These are phyloP conservation scores for Zygosaccharomyces kombuchaensis DNA, from an alignment of 805 yeast species.

Conservation along the genomic window DNA sequence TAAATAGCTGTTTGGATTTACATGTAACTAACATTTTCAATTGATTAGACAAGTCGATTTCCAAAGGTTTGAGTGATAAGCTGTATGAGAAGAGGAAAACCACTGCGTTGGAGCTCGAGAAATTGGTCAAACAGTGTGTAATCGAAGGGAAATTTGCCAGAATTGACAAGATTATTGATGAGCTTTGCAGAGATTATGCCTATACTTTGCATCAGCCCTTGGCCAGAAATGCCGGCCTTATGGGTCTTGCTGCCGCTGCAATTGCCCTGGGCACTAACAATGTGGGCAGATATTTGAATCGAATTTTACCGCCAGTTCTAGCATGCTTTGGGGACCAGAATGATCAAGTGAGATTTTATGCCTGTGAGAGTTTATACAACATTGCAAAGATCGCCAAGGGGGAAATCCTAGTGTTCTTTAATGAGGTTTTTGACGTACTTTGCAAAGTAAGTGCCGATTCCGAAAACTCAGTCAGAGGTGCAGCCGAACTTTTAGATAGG, in stretches of 20 bases:
- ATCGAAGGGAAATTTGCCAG: slow-evolving; percentile 28
- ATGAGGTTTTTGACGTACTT: slow-evolving; percentile 89
- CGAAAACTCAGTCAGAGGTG: slow-evolving; percentile 88
- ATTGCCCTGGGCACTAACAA: slow-evolving; percentile 85
- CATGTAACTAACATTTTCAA: slow-evolving; percentile 2
- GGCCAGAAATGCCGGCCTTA: slow-evolving; percentile 92
- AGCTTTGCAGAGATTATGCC: slow-evolving; percentile 70
- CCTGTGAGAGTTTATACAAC: slow-evolving; percentile 92
- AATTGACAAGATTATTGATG: slow-evolving; percentile 57
- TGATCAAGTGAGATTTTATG: slow-evolving; percentile 93
- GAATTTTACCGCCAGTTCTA: slow-evolving; percentile 85
- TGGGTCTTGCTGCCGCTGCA: slow-evolving; percentile 93
- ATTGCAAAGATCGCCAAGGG: slow-evolving; percentile 97
- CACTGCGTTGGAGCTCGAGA: slow-evolving; percentile 76
- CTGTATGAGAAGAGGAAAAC: slow-evolving; percentile 73
- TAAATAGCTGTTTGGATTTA: neutral
- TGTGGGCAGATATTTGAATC: slow-evolving; percentile 76
- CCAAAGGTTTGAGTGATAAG: slow-evolving; percentile 66
- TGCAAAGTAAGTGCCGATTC: slow-evolving; percentile 87
- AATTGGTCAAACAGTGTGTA: slow-evolving; percentile 61
- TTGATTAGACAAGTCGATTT: slow-evolving; percentile 52
- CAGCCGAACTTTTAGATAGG: slow-evolving; percentile 88
- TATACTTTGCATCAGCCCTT: slow-evolving; percentile 80
- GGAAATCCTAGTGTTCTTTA: slow-evolving; percentile 84
- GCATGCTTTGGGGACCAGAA: slow-evolving; percentile 97